These are phyloP conservation scores for Pseudogymnoascus sp. DNA, from an alignment of 2,329 filamentous ascomycete species.

Conservation along the genomic window DNA sequence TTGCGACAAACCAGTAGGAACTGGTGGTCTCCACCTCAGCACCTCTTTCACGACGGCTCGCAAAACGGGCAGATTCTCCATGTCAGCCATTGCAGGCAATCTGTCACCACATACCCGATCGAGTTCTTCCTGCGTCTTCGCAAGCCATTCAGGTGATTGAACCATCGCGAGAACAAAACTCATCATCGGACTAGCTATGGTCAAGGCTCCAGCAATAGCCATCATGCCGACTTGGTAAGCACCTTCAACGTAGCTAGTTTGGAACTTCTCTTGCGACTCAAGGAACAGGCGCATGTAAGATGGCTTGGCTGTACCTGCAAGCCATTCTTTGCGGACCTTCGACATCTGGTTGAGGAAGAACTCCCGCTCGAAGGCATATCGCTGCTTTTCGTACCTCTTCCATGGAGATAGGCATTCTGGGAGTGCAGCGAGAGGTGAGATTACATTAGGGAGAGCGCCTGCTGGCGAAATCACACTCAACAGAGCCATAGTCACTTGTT, in stretches of 20 bases:
- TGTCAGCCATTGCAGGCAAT: conserved; percentile 22
- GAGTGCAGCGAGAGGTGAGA: conserved; percentile 39
- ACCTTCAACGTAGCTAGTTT: conserved; percentile 32
- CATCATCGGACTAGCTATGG: conserved; percentile 13
- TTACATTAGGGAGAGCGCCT: conserved; percentile 37
- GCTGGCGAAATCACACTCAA: not conserved
- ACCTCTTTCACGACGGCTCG: conserved; percentile 27
- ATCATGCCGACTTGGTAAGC: conserved; percentile 41
- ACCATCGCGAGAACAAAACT: conserved; percentile 15
- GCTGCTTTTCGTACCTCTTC: conserved; percentile 37
- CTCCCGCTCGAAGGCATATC: conserved; percentile 34
- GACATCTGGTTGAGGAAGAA: conserved; percentile 34
- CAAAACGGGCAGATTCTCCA: conserved; percentile 27
- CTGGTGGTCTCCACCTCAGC: conserved; percentile 40
- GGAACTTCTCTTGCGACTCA: conserved; percentile 25
- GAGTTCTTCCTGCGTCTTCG: conserved; percentile 14
- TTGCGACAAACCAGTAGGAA: conserved; percentile 40
- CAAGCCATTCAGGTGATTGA: conserved; percentile 11
- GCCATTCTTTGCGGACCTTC: conserved; percentile 31
- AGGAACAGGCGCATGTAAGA: conserved; percentile 39
- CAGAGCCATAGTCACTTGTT: conserved; percentile 35
- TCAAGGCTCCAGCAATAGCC: conserved; percentile 36
- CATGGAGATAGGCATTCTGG: conserved; percentile 37
- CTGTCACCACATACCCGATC: conserved; percentile 12
- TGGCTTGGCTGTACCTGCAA: conserved; percentile 30